Evolutionary conservation across 495 filamentous ascomycete genomes (phyloP), one percentile per base, ranked within the genome.

Genomic region (Delitschia confertaspora): DNA sequence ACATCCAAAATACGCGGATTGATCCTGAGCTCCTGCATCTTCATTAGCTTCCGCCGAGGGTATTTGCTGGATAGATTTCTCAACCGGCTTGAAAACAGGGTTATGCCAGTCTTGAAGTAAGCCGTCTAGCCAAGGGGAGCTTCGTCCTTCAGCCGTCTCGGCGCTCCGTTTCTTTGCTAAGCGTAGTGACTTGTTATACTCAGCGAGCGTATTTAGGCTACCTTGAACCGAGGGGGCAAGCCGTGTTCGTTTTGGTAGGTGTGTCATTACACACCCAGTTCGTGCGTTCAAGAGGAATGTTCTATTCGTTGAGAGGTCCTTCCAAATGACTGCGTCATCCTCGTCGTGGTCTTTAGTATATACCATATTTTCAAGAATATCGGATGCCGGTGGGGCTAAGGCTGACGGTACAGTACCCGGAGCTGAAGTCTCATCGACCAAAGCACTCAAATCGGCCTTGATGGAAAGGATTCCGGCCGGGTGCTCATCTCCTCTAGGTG

Each of bases 251-350:
- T 13, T n/a, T 5, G 51, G 27, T 6, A 14, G n/a, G 0, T 35
- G 20, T 25, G 54, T 50, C 6, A 69, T 26, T 9, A 73, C 71
- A 33, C 76, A 71, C 4, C 83, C 83, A 23, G 80, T 86, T 26
- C 74, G 67, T 9, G 67, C 57, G 52, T 84, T 77, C 14, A 87
- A 62, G 13, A 71, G 55, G 37, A 77, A 70, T 4, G 53, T 68
- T 45, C 69, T 65, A 42, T 76, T 79, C 3, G 80, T 83, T 6
- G 59, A 46, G 2, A 82, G 83, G 50, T 91, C 75, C n/a, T 63
- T 65, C 86, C 84, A 93, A 17, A 65, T 47, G 9, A 83, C 64
- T 0, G 65, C 57, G 2, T 65, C 60, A 23, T 56, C 52, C 11
- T 21, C 3, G 14, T 33, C 20, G 23, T 40, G 18, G 30, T 71